phyloP scores from a whole-genome alignment of 1,284 basidiomycete genomes.

The Apiotrichum porosum region DNA sequence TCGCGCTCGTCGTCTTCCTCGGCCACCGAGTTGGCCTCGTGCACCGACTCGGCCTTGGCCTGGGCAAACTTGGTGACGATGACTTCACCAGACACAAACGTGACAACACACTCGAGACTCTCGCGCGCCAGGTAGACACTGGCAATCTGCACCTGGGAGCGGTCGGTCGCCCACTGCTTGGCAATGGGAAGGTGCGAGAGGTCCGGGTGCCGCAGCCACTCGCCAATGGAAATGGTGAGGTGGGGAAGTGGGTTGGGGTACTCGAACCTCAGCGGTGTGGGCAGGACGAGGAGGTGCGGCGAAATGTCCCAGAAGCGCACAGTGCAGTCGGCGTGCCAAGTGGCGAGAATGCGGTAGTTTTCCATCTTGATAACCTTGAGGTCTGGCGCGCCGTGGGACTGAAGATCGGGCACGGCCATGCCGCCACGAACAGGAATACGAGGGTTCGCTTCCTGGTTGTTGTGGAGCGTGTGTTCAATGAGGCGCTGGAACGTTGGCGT shows the following conservation, averaged over 20 bases:
- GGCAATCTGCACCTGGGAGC: conserved; percentile 50
- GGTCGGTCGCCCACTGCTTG: conserved; percentile 42
- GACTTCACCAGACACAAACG: conserved; percentile 62
- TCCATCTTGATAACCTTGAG: conserved; percentile 52
- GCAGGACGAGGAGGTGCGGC: conserved; percentile 59
- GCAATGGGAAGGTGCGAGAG: conserved; percentile 41
- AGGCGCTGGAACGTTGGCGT: conserved; percentile 42
- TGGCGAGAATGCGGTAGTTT: conserved; percentile 63
- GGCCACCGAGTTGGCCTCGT: not conserved
- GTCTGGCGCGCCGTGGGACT: conserved; percentile 43
- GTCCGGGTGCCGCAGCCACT: conserved; percentile 50
- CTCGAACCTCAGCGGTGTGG: conserved; percentile 52
- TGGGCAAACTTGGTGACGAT: conserved; percentile 58
- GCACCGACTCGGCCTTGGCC: conserved; percentile 10
- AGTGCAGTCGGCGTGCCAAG: conserved; percentile 61
- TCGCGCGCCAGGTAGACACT: conserved; percentile 59
- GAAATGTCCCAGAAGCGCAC: conserved; percentile 57
- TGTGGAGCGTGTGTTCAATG: conserved; percentile 36
- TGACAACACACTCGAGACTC: conserved; percentile 63
- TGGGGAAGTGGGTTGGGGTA: conserved; percentile 60
- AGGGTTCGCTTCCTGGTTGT: conserved; percentile 26
- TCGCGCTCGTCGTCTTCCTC: conserved; percentile 29
- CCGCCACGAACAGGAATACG: conserved; percentile 45
- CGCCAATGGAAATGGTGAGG: conserved; percentile 59
- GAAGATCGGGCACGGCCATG: conserved; percentile 43